These are phyloP conservation scores for Sporothrix phasma DNA, from an alignment of 2,329 filamentous ascomycete genomes.

Conservation along the genomic window DNA sequence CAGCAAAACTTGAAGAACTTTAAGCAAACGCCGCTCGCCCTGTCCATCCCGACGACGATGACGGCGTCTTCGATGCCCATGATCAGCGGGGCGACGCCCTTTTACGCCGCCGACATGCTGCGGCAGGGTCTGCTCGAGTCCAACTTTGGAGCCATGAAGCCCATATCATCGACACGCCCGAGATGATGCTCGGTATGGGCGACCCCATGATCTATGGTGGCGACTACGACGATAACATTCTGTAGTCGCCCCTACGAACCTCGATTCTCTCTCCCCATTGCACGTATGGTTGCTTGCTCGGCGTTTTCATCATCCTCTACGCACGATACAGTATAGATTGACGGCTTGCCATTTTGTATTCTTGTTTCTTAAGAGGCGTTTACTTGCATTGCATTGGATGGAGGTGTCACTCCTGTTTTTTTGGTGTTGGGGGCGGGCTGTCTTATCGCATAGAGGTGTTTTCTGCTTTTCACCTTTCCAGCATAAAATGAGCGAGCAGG, in stretches of 20 bases:
- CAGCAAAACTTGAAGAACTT: not conserved
- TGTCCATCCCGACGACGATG: constrained; percentile 4
- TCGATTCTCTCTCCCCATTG: not conserved
- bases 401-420: not conserved
- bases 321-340: not conserved
- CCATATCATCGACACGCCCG: constrained; percentile 43
- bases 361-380: not conserved
- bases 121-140: constrained; percentile 42
- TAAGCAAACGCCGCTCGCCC: not conserved
- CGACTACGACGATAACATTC: constrained; percentile 37
- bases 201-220: constrained; percentile 51
- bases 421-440: not conserved
- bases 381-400: not conserved
- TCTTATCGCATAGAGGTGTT: not conserved
- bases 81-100: constrained; percentile 15
- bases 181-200: constrained; percentile 47
- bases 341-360: not conserved
- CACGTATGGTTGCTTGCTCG: not conserved
- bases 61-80: constrained; percentile 9
- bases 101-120: constrained; percentile 37
- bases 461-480: not conserved
- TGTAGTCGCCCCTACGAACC: no score
- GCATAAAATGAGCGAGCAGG: not conserved
- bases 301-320: not conserved
- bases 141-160: constrained; percentile 46